A percentile compares a stretch with the other conserved stretches of the same genome.
Evolutionary conservation across 805 yeast species (phyloP).

Genomic region (Priceomyces melissophilus): DNA sequence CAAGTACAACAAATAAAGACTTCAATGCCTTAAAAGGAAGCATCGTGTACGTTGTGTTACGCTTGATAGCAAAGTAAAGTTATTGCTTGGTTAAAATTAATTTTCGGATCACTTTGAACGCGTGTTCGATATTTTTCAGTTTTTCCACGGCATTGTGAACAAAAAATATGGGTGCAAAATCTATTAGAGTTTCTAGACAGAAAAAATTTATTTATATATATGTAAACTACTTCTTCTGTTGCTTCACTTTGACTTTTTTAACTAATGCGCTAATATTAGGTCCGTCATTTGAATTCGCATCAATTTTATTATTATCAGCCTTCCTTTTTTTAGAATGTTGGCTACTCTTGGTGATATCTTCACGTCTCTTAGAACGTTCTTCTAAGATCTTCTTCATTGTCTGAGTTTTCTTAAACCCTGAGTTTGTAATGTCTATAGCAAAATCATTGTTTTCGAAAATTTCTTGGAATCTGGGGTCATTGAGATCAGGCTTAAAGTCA

Average conservation of each 20-base stretch:
- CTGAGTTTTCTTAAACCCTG: constrained; percentile 84
- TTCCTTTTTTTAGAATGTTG: constrained; percentile 7
- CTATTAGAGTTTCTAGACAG: not conserved
- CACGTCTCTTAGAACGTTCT: constrained; percentile 61
- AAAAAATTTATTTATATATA: not conserved
- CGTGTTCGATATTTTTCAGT: constrained; percentile 7
- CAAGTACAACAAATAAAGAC: constrained; percentile 4
- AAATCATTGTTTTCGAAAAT: constrained; percentile 85
- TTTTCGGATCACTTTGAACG: constrained; percentile 6
- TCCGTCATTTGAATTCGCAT: too few relatives aligned
- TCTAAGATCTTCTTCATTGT: constrained; percentile 81
- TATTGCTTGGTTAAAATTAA: not conserved
- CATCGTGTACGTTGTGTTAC: not conserved
- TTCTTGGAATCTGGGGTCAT: constrained; percentile 84
- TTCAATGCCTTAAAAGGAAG: constrained; percentile 4
- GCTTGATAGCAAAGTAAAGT: not conserved
- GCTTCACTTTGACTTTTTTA: constrained; percentile 47
- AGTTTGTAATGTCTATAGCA: constrained; percentile 90
- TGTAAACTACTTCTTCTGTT: constrained; percentile 14
- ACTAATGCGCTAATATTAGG: constrained; percentile 36
- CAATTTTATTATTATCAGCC: not conserved
- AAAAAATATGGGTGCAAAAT: constrained; percentile 3
- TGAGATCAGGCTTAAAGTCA: constrained; percentile 63
- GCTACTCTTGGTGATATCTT: constrained; percentile 7
- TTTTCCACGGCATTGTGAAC: constrained; percentile 1